These are phyloP conservation scores for Hanseniaspora thailandica DNA, from an alignment of 805 yeast species.

Conservation along the genomic window DNA sequence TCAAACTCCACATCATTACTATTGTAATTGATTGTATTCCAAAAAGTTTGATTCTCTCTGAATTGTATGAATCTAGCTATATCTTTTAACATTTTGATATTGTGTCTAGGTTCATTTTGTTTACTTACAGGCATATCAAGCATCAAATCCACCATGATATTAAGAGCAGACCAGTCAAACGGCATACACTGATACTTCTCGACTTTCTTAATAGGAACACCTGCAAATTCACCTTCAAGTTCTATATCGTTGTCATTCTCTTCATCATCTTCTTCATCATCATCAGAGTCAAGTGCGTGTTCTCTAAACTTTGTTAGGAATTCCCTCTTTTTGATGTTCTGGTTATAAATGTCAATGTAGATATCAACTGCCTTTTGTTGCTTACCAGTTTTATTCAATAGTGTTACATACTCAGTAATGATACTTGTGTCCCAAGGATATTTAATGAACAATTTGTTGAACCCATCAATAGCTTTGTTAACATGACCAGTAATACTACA, in stretches of 20 bases:
- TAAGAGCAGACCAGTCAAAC: constrained; percentile 83
- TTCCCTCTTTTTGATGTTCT: constrained; percentile 39
- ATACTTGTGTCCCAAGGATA: constrained; percentile 52
- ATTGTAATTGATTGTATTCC: constrained; percentile 29
- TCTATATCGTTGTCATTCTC: constrained; percentile 18
- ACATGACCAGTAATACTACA: constrained; percentile 55
- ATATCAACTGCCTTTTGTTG: constrained; percentile 62
- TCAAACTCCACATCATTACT: constrained; percentile 77
- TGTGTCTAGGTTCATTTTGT: constrained; percentile 51
- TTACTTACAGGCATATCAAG: constrained; percentile 14
- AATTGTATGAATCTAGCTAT: constrained; percentile 75
- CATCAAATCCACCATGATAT: constrained; percentile 55
- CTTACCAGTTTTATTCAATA: constrained; percentile 41
- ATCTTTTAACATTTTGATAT: constrained; percentile 51
- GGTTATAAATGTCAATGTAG: constrained; percentile 52
- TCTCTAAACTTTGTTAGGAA: constrained; percentile 26
- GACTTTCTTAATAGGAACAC: constrained; percentile 18
- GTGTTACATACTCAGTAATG: constrained; percentile 48
- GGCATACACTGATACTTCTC: constrained; percentile 32
- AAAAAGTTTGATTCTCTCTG: constrained; percentile 42
- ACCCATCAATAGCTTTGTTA: constrained; percentile 64
- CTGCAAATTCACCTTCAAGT: constrained; percentile 18
- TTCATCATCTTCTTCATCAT: constrained; percentile 21
- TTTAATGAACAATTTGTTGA: constrained; percentile 43
- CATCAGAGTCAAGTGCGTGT: constrained; percentile 26